These are phyloP conservation scores for Dactylellina cionopaga DNA, from an alignment of 2,329 filamentous ascomycete genomes.

Conservation along the genomic window DNA sequence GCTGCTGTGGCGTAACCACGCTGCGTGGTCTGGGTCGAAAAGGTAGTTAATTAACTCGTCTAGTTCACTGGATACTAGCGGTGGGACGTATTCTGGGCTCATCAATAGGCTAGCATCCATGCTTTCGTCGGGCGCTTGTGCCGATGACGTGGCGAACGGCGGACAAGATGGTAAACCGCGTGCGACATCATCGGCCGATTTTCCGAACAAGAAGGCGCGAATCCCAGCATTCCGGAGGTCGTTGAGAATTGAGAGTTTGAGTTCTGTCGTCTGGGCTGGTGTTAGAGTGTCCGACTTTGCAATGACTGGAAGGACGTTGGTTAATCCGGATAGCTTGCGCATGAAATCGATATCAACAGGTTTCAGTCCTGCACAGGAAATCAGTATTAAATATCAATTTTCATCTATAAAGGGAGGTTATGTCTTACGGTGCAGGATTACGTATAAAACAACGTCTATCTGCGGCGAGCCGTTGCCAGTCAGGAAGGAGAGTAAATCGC, in stretches of 20 bases:
- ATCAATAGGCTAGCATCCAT: constrained; percentile 96
- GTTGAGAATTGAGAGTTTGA: constrained; percentile 70
- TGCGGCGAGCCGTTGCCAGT: constrained; percentile 83
- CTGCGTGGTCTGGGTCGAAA: constrained; percentile 79
- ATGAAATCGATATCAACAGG: constrained; percentile 77
- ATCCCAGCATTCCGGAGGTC: constrained; percentile 70
- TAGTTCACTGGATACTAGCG: constrained; percentile 80
- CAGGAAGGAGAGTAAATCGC: constrained; percentile 79
- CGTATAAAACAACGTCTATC: constrained; percentile 85
- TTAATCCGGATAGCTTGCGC: constrained; percentile 74
- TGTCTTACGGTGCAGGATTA: constrained; percentile 76
- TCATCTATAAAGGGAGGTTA: too few relatives aligned
- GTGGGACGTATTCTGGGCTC: constrained; percentile 88
- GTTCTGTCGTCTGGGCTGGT: constrained; percentile 66
- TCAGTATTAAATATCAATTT: constrained; percentile 16
- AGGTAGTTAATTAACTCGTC: constrained; percentile 74
- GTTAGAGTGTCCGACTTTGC: constrained; percentile 78
- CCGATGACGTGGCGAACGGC: constrained; percentile 82
- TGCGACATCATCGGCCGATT: constrained; percentile 57
- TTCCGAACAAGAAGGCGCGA: constrained; percentile 73
- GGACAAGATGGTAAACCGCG: constrained; percentile 59
- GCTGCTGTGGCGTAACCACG: constrained; percentile 82
- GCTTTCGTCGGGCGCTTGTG: constrained; percentile 75
- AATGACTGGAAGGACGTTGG: constrained; percentile 86
- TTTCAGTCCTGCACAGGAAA: constrained; percentile 71